These are phyloP conservation scores for Przewalskia tangutica DNA, from an alignment of 257 asterid genomes.

Conservation along the genomic window DNA sequence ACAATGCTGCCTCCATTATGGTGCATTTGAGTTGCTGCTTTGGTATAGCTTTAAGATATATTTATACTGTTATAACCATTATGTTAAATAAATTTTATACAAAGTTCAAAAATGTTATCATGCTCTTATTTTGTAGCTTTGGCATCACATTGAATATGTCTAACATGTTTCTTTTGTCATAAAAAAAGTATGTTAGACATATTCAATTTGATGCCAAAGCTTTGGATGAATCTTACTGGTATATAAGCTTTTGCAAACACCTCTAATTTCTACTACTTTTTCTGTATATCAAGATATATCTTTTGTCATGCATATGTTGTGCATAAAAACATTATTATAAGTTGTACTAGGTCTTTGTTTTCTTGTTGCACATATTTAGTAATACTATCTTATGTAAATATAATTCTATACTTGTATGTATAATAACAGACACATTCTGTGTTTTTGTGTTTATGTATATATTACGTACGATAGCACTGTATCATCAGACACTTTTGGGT, in stretches of 20 bases:
- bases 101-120: neutral
- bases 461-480: slow-evolving; percentile 77
- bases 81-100: neutral
- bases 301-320: neutral
- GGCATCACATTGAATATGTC: no score
- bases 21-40: neutral
- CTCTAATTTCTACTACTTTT: neutral
- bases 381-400: slow-evolving; percentile 8
- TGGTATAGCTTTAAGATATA: neutral
- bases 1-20: neutral
- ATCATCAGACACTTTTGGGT: slow-evolving; percentile 77
- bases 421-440: slow-evolving; percentile 27
- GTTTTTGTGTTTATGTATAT: slow-evolving; percentile 49
- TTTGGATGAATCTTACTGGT: neutral
- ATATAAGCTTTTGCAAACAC: neutral
- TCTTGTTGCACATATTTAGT: neutral
- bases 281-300: neutral
- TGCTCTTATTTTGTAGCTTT: neutral
- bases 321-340: neutral
- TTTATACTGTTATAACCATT: neutral
- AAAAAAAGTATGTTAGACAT: neutral
- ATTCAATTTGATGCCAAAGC: neutral
- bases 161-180: no score
- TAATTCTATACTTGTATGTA: slow-evolving; percentile 18
- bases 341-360: neutral